Evolutionary conservation across 2,329 filamentous ascomycete genomes (phyloP).

Genomic region (Fusarium multiceps): DNA sequence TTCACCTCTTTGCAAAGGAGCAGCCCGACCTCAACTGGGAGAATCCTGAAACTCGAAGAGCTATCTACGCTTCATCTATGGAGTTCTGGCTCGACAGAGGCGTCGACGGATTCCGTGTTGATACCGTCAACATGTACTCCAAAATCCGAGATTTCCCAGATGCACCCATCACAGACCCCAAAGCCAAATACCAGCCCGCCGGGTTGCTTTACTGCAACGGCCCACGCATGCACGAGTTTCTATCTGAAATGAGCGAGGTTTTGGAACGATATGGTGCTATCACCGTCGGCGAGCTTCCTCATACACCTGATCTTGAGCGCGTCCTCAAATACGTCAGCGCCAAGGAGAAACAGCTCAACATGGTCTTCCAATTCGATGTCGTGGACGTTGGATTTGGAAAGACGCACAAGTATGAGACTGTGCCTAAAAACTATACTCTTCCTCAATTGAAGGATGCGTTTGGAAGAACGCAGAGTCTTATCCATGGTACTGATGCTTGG

Average conservation of each 20-base stretch:
- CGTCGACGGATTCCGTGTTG: conserved; percentile 79
- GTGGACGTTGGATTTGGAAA: conserved; percentile 69
- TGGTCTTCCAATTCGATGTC: conserved; percentile 76
- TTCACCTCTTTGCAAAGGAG: conserved; percentile 78
- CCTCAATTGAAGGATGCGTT: conserved; percentile 61
- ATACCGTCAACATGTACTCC: conserved; percentile 79
- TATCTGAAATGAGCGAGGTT: conserved; percentile 73
- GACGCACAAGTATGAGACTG: conserved; percentile 64
- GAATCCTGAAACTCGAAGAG: conserved; percentile 72
- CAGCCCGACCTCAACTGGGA: conserved; percentile 93
- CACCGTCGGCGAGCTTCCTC: conserved; percentile 76
- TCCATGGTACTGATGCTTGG: conserved; percentile 68
- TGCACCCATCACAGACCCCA: conserved; percentile 63
- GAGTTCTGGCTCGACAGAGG: conserved; percentile 83
- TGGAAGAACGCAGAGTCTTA: conserved; percentile 62
- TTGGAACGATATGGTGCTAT: conserved; percentile 72
- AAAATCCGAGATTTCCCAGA: conserved; percentile 70
- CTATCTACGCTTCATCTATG: conserved; percentile 78
- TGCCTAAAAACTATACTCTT: conserved; percentile 57
- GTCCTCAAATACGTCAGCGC: conserved; percentile 71
- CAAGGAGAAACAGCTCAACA: conserved; percentile 69
- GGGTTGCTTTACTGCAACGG: conserved; percentile 73
- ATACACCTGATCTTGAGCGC: conserved; percentile 67
- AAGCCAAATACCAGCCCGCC: conserved; percentile 62
- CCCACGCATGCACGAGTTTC: conserved; percentile 74